Evolutionary conservation across 208 protist species (phyloP).

Genomic region (Naegleria gruberi): DNA sequence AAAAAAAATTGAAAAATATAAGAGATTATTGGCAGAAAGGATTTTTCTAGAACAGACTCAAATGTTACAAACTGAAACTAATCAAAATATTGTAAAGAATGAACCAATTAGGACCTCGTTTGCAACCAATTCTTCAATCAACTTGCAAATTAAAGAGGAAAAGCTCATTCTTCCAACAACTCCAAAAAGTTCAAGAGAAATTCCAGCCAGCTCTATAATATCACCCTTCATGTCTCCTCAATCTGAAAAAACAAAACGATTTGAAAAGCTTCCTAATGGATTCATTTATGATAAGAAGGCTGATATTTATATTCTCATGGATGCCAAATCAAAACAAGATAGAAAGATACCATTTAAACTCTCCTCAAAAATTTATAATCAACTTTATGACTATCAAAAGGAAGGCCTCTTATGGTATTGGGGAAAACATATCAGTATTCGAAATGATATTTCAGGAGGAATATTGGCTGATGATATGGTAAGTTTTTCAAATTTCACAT

Average conservation of each 20-base stretch:
- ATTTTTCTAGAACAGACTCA: background rate
- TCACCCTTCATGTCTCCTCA: background rate
- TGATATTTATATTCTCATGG: background rate
- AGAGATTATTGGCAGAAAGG: background rate
- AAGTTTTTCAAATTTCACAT: background rate
- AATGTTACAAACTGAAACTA: background rate
- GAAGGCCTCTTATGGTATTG: background rate
- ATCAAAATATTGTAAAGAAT: background rate
- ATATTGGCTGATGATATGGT: constrained; percentile 17
- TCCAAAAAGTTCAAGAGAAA: background rate
- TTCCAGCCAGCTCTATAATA: background rate
- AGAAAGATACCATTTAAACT: background rate
- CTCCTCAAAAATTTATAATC: background rate
- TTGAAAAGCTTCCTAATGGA: background rate
- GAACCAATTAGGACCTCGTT: too few relatives aligned
- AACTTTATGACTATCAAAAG: constrained; percentile 18
- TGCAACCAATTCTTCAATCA: background rate
- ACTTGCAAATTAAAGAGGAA: background rate
- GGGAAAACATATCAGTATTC: background rate
- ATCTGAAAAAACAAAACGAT: background rate
- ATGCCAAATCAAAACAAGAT: background rate
- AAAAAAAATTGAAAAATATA: background rate
- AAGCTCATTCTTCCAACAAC: background rate
- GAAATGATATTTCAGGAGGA: background rate
- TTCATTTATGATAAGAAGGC: background rate